Evolutionary conservation across 2,329 filamentous ascomycete genomes (phyloP).

Genomic region (Pezicula rhizophila): DNA sequence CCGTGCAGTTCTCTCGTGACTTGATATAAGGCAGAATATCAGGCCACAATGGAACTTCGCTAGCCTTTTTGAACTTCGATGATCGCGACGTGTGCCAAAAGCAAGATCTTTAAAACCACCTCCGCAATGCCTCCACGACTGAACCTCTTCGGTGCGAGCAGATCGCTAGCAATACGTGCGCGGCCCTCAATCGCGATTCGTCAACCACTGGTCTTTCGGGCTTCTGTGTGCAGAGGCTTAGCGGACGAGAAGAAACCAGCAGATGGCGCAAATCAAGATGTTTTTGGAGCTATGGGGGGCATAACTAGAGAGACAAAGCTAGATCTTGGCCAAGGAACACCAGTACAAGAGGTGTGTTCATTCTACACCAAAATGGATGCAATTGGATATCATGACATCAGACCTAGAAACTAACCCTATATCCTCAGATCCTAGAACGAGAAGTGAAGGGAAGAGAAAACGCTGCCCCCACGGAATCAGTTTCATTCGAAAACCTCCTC

Average conservation of each 20-base stretch:
- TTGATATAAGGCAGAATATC: neutral
- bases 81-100: slow-evolving; percentile 1
- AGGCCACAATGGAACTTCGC: neutral
- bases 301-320: slow-evolving; percentile 52
- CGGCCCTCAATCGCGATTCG: slow-evolving; percentile 28
- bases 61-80: neutral
- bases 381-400: slow-evolving; percentile 14
- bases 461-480: slow-evolving; percentile 23
- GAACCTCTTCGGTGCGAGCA: slow-evolving; percentile 39
- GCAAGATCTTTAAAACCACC: slow-evolving; percentile 4
- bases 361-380: slow-evolving; percentile 2
- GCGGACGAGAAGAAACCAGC: slow-evolving; percentile 22
- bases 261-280: slow-evolving; percentile 43
- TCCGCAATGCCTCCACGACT: slow-evolving; percentile 49
- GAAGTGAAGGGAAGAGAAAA: slow-evolving; percentile 56
- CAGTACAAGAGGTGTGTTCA: slow-evolving; percentile 54
- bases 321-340: slow-evolving; percentile 59
- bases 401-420: slow-evolving; percentile 6
- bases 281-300: slow-evolving; percentile 48
- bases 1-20: neutral
- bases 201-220: slow-evolving; percentile 18
- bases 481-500: slow-evolving; percentile 24
- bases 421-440: slow-evolving; percentile 52
- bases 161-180: slow-evolving; percentile 34
- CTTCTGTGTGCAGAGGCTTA: slow-evolving; percentile 21